These are phyloP conservation scores for Tranzscheliella williamsii DNA, from an alignment of 1,284 basidiomycete genomes.

Conservation along the genomic window DNA sequence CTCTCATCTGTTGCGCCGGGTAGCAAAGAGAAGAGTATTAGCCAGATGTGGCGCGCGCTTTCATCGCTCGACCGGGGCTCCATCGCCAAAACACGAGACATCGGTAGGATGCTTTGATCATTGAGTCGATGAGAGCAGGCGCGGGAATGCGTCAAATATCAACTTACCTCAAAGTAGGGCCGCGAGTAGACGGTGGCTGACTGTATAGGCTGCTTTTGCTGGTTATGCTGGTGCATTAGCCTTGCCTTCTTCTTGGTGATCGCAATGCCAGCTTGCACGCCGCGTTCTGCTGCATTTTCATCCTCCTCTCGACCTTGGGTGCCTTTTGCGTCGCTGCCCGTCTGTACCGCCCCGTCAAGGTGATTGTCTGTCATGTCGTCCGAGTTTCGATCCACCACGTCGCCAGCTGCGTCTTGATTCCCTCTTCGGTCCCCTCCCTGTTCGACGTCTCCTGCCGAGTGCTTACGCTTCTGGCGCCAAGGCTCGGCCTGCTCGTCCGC, in stretches of 20 bases:
- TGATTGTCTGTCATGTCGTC: too few species aligned
- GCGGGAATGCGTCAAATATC: too few species aligned
- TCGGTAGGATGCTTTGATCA: too few species aligned
- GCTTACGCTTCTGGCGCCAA: neutral
- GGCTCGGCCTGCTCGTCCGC: conserved; percentile 2
- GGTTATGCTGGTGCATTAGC: conserved; percentile 22
- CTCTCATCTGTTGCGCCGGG: conserved; percentile 58
- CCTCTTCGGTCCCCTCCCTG: neutral
- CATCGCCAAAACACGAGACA: too few species aligned
- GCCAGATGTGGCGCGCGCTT: conserved; percentile 2
- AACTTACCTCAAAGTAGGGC: conserved; percentile 31
- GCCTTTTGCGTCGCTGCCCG: neutral
- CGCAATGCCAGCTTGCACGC: conserved; percentile 24
- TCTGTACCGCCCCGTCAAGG: too few species aligned
- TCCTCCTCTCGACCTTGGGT: too few species aligned
- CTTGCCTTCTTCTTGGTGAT: conserved; percentile 39
- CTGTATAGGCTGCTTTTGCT: conserved; percentile 22
- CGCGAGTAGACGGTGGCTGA: conserved; percentile 30
- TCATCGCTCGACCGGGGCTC: too few species aligned
- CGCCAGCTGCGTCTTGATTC: too few species aligned
- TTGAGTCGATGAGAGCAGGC: too few species aligned
- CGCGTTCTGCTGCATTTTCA: too few species aligned
- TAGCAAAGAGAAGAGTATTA: neutral
- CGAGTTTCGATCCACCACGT: too few species aligned
- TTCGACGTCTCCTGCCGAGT: conserved; percentile 1